Base-by-base conservation (phyloP, 169 alveolate species). In the Plasmodium falciparum region DNA sequence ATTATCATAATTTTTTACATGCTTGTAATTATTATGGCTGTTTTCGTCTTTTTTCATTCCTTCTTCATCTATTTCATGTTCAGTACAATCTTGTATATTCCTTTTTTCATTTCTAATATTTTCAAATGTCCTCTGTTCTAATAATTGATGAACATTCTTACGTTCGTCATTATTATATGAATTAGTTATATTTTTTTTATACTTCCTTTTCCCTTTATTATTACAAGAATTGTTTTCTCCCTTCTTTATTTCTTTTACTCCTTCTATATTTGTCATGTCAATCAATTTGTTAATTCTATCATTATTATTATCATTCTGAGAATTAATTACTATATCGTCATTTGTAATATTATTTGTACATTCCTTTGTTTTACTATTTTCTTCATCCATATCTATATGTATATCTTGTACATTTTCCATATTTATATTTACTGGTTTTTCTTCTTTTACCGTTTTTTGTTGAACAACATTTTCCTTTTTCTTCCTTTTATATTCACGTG, bases 151-250 rank as follows among this genome's bases (percentile, higher is more conserved):
- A 20, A 54, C 65, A n/a, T 61, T 33, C 26, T 65, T 26, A 11
- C 15, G 74, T n/a, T 59, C 73, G 4, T 11, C 9, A 24, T 54
- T 33, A 17, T 58, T 26, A 63, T 63, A 56, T 58, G 43, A n/a
- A 43, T 29, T 67, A 76, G 17, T 12, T 22, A 7, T 50, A 2
- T 65, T 65, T 39, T 29, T 50, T n/a, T 15, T 29, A 54, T 26
- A 47, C 58, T 70, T 65, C 50, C 69, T 54, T 43, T 69, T 63
- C 26, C 22, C 22, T 43, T 76, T 65, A 63, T 26, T 76, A 45
- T 45, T 45, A 24, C 56, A 20, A 24, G 65, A 0, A 9, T 72
- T 52, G 12, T 33, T 58, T 9, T 58, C 61, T 24, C n/a, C 59
- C 12, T 74, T 26, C 4, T 39, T 39, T 39, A 4, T 3, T 47